A percentile compares a stretch with the other conserved stretches of the same genome.
These are phyloP conservation scores for Ophiosphaerella narmari DNA, from an alignment of 2,329 filamentous ascomycete species.

Conservation along the genomic window DNA sequence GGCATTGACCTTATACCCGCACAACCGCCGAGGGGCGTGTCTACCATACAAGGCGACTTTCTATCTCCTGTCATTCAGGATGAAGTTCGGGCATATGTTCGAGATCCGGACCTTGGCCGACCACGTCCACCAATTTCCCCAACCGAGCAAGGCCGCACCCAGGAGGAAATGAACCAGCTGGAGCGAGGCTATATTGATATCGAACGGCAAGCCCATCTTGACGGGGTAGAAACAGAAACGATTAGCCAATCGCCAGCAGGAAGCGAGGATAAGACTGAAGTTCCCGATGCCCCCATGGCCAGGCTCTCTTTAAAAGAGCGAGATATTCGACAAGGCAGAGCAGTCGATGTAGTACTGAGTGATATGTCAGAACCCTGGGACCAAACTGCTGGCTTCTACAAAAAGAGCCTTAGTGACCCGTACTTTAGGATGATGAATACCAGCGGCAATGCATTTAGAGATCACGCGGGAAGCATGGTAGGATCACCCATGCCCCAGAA, in stretches of 20 bases:
- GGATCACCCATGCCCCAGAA: constrained; percentile 33
- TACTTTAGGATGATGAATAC: constrained; percentile 99
- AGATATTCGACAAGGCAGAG: constrained; percentile 55
- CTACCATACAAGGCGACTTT: constrained; percentile 94
- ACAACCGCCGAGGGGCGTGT: constrained; percentile 88
- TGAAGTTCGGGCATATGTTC: constrained; percentile 77
- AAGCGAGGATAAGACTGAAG: constrained; percentile 24
- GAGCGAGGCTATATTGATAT: constrained; percentile 68
- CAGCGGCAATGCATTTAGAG: constrained; percentile 81
- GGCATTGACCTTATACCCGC: constrained; percentile 95
- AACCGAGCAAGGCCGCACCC: constrained; percentile 34
- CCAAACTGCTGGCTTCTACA: constrained; percentile 76
- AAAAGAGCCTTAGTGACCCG: constrained; percentile 91
- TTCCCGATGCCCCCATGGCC: constrained; percentile 27
- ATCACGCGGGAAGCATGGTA: constrained; percentile 96
- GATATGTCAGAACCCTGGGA: constrained; percentile 99
- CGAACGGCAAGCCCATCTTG: constrained; percentile 57
- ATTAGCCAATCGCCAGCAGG: constrained; percentile 14
- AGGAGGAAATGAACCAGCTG: constrained; percentile 48
- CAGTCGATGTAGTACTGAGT: constrained; percentile 91
- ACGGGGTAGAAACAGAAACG: constrained; percentile 26
- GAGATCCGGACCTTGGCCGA: constrained; percentile 64
- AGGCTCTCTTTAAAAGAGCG: constrained; percentile 38
- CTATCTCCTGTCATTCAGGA: constrained; percentile 73
- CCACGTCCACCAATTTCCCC: constrained; percentile 43